phyloP scores from a whole-genome alignment of 1,139 yeast genomes.

The Schwanniomyces etchellsii region DNA sequence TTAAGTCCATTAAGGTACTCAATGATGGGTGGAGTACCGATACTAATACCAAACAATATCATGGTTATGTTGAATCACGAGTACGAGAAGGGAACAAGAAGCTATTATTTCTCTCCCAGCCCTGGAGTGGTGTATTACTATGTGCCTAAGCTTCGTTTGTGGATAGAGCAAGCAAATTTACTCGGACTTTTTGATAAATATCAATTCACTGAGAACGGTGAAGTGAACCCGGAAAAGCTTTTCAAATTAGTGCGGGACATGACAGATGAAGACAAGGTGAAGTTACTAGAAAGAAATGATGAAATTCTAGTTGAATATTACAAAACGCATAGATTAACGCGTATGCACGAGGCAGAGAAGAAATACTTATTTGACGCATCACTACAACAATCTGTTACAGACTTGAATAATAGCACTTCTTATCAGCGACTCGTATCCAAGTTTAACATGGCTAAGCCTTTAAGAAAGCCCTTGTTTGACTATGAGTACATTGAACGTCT shows the following conservation, averaged over 20 bases:
- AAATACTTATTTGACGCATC: constrained; percentile 14
- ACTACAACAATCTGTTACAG: constrained; percentile 15
- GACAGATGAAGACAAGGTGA: constrained; percentile 14
- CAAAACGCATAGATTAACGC: constrained; percentile 21
- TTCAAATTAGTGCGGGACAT: constrained; percentile 7
- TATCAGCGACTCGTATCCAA: constrained; percentile 16
- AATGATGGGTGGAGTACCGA: constrained; percentile 16
- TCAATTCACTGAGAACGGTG: constrained; percentile 7
- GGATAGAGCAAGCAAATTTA: constrained; percentile 10
- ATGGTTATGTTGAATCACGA: constrained; percentile 14
- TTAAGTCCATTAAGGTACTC: constrained; percentile 29
- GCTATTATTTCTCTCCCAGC: constrained; percentile 5
- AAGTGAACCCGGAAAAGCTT: constrained; percentile 9
- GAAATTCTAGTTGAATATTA: constrained; percentile 25
- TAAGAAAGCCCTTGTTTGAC: constrained; percentile 20
- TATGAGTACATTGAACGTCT: constrained; percentile 19
- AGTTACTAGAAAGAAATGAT: constrained; percentile 18
- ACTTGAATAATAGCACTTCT: constrained; percentile 9
- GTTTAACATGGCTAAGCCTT: constrained; percentile 18
- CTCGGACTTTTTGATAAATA: constrained; percentile 1
- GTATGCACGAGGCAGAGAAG: constrained; percentile 19
- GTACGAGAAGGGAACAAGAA: constrained; percentile 10
- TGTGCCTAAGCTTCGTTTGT: constrained; percentile 11
- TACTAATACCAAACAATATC: constrained; percentile 12
- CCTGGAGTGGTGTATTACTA: constrained; percentile 18